Conservation (phyloP, 1,284 basidiomycete species). For the Leccinum glutinopallens region DNA sequence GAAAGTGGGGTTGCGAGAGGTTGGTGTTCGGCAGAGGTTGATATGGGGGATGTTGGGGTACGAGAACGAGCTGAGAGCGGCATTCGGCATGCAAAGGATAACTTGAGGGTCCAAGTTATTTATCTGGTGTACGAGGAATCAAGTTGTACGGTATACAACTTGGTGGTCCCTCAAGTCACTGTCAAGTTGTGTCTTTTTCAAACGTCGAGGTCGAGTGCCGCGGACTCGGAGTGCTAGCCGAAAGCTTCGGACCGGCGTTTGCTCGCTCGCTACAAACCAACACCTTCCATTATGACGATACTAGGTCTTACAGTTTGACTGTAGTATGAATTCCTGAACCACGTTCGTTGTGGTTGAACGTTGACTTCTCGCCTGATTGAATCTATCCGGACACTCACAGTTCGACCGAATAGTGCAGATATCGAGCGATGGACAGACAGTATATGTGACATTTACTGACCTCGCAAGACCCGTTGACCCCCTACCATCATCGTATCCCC, state of each 20-base stretch:
- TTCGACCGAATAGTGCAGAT: neutral
- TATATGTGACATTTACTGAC: neutral
- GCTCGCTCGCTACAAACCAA: too few relatives aligned
- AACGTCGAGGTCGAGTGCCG: neutral
- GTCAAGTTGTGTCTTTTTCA: neutral
- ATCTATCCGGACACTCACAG: neutral
- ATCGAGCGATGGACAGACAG: neutral
- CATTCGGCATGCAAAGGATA: constrained; percentile 23
- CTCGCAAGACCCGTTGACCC: neutral
- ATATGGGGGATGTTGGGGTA: constrained; percentile 19
- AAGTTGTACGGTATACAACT: neutral
- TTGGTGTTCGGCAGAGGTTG: constrained; percentile 21
- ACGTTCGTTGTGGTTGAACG: too few relatives aligned
- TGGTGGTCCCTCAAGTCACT: neutral
- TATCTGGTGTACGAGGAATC: neutral
- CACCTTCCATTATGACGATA: too few relatives aligned
- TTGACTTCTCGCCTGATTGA: neutral
- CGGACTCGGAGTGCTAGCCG: too few relatives aligned
- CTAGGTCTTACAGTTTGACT: too few relatives aligned
- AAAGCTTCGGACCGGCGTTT: too few relatives aligned
- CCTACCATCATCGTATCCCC: neutral
- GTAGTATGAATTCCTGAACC: too few relatives aligned
- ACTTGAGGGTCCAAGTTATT: neutral
- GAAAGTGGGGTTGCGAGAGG: constrained; percentile 38
- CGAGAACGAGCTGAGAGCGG: constrained; percentile 23